Conservation (phyloP, 2,329 filamentous ascomycete genomes). For the Fusarium aywerte region DNA sequence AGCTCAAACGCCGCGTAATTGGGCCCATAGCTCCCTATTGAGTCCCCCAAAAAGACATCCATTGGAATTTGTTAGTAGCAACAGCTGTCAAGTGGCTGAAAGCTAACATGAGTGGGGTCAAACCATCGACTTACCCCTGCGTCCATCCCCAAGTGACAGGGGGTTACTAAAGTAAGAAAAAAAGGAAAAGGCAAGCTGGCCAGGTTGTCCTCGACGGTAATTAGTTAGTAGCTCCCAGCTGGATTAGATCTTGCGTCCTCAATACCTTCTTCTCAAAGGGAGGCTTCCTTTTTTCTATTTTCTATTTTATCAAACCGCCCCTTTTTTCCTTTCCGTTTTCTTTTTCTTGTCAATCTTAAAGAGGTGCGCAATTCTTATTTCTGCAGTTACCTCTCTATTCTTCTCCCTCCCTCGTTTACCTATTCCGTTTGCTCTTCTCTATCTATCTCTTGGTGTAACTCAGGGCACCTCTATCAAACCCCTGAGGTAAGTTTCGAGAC, state of each 20-base stretch:
- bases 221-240: slow-evolving; percentile 4
- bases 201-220: slow-evolving; percentile 45
- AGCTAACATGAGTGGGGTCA: slow-evolving; percentile 35
- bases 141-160: slow-evolving; percentile 33
- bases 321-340: slow-evolving; percentile 26
- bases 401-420: slow-evolving; percentile 42
- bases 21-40: slow-evolving; percentile 7
- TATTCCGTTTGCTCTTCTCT: slow-evolving; percentile 29
- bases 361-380: slow-evolving; percentile 38
- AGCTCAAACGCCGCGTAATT: slow-evolving; percentile 23
- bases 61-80: slow-evolving; percentile 32
- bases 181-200: slow-evolving; percentile 36
- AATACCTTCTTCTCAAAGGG: slow-evolving; percentile 38
- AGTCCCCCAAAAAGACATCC: background rate
- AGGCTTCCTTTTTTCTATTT: slow-evolving; percentile 30
- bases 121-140: slow-evolving; percentile 36
- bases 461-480: slow-evolving; percentile 26
- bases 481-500: slow-evolving; percentile 44
- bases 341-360: slow-evolving; percentile 17
- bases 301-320: slow-evolving; percentile 21
- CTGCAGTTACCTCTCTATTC: slow-evolving; percentile 25
- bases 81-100: slow-evolving; percentile 38
- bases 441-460: slow-evolving; percentile 18
- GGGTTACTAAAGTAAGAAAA: slow-evolving; percentile 16
- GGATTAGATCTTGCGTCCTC: slow-evolving; percentile 22